Evolutionary conservation across 1,139 yeast species (phyloP).

Genomic region (Yamadazyma triangularis): DNA sequence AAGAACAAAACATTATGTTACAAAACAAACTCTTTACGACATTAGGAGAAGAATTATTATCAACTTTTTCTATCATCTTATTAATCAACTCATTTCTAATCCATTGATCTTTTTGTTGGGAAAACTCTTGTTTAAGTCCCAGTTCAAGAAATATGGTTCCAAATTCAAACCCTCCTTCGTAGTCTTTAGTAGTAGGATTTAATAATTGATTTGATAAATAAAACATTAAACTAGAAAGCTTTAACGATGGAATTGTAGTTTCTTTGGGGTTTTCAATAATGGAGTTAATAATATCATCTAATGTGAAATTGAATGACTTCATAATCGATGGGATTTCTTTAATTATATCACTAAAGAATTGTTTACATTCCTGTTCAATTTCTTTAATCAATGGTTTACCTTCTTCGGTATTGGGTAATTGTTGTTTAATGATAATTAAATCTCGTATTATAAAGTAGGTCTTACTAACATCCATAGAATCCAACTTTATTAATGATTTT

Average conservation of each 20-base stretch:
- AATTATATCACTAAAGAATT: not conserved
- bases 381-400: not conserved
- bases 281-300: too few species aligned
- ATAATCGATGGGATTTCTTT: too few species aligned
- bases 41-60: not conserved
- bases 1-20: not conserved
- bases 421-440: not conserved
- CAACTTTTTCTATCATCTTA: conserved; percentile 1
- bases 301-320: too few species aligned
- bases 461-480: not conserved
- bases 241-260: conserved; percentile 27
- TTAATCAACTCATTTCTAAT: conserved; percentile 1
- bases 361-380: not conserved
- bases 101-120: conserved; percentile 27
- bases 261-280: too few species aligned
- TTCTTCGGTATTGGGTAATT: not conserved
- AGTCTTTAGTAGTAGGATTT: conserved; percentile 5
- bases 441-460: not conserved
- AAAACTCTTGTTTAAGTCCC: conserved; percentile 15
- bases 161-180: conserved; percentile 11
- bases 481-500: conserved; percentile 1
- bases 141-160: conserved; percentile 20
- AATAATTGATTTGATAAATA: conserved; percentile 17
- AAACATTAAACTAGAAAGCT: conserved; percentile 19
- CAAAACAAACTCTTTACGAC: not conserved